A percentile compares a stretch with the other conserved stretches of the same genome.
These are phyloP conservation scores for Blastobotrys peoriensis DNA, from an alignment of 805 yeast species.

Conservation along the genomic window DNA sequence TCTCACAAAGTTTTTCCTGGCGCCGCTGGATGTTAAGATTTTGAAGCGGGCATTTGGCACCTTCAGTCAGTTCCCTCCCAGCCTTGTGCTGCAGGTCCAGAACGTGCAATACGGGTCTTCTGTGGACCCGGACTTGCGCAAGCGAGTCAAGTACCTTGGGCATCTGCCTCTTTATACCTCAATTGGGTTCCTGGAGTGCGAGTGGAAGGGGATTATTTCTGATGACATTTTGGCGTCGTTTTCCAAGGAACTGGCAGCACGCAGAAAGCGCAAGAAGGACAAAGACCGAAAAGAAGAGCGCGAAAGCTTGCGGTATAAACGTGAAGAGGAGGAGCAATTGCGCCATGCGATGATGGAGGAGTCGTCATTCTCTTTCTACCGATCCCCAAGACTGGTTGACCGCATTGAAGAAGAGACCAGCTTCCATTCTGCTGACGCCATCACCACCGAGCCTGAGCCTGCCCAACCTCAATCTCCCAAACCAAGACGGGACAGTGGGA, in stretches of 20 bases:
- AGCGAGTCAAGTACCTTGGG: conserved; percentile 64
- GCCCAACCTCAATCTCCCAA: not conserved
- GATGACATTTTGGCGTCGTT: conserved; percentile 25
- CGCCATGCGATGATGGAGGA: conserved; percentile 25
- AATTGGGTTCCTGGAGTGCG: conserved; percentile 75
- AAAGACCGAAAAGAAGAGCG: conserved; percentile 26
- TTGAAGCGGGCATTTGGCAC: conserved; percentile 54
- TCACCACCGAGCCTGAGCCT: conserved; percentile 1
- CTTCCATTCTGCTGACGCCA: too few relatives aligned
- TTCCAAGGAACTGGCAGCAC: conserved; percentile 21
- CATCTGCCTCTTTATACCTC: conserved; percentile 84
- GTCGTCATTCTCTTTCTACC: conserved; percentile 6
- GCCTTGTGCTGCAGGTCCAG: conserved; percentile 57
- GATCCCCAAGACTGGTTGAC: conserved; percentile 3
- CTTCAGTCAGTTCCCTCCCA: conserved; percentile 64
- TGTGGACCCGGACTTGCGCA: conserved; percentile 52
- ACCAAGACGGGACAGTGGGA: not conserved
- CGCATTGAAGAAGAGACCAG: not conserved
- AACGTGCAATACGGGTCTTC: conserved; percentile 62
- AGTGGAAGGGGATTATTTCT: conserved; percentile 52
- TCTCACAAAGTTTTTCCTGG: conserved; percentile 57
- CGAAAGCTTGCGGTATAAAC: conserved; percentile 27
- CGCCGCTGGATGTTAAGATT: conserved; percentile 75
- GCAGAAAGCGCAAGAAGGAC: conserved; percentile 19
- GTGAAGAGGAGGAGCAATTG: conserved; percentile 32